A percentile compares a stretch with the other conserved stretches of the same genome.
These are phyloP conservation scores for Mycena amicta DNA, from an alignment of 768 basidiomycete genomes.

Conservation along the genomic window DNA sequence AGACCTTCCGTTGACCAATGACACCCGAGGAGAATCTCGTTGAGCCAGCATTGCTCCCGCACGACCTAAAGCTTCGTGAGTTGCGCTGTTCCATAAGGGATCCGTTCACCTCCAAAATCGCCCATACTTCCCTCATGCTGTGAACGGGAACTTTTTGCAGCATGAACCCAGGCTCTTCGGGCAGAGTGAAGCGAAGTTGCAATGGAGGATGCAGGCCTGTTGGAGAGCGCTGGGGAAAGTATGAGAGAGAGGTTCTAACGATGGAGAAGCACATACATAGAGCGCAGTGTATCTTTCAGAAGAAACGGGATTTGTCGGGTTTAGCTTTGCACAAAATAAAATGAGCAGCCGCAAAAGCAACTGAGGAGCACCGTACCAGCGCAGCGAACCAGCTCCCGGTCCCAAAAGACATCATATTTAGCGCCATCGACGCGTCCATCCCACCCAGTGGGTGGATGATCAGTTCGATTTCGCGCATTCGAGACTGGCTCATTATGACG, in stretches of 20 bases:
- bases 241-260: not conserved
- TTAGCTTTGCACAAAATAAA: constrained; percentile 47
- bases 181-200: constrained; percentile 63
- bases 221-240: constrained; percentile 58
- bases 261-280: constrained; percentile 51
- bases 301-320: constrained; percentile 46
- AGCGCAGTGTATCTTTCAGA: constrained; percentile 68
- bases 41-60: constrained; percentile 83
- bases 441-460: constrained; percentile 60
- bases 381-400: constrained; percentile 68
- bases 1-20: constrained; percentile 64
- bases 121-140: constrained; percentile 74
- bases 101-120: constrained; percentile 74
- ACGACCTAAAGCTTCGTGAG: too few species aligned
- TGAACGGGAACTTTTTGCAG: constrained; percentile 73
- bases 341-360: constrained; percentile 3
- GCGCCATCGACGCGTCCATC: constrained; percentile 30
- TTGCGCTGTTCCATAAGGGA: too few species aligned
- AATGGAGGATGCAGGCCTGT: constrained; percentile 69
- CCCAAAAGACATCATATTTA: constrained; percentile 47
- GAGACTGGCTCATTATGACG: constrained; percentile 71
- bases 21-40: constrained; percentile 63
- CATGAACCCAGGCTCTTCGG: constrained; percentile 76
- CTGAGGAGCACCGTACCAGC: constrained; percentile 49
- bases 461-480: constrained; percentile 73